Percentiles rank a stretch among this genome's conserved stretches.
phyloP scores from a whole-genome alignment of 2,329 filamentous ascomycete genomes.

The Pseudofabraea citricarpa region DNA sequence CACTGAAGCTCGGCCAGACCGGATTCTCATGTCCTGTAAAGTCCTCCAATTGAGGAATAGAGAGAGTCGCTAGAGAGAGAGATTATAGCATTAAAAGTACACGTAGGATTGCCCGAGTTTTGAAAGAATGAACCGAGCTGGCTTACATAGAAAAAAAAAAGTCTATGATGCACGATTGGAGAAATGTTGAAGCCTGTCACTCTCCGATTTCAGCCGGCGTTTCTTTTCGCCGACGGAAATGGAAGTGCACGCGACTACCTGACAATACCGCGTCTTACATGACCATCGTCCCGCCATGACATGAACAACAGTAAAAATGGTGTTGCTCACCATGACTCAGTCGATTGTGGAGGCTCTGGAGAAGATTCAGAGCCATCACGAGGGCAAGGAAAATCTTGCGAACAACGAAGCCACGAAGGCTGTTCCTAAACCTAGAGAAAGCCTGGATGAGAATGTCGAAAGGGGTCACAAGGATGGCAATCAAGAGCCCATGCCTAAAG shows the following conservation, averaged over 20 bases:
- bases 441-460: too few species aligned
- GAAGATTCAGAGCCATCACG: slow-evolving; percentile 27
- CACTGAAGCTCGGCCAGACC: slow-evolving; percentile 43
- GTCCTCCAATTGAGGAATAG: neutral
- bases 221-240: too few species aligned
- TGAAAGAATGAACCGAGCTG: too few species aligned
- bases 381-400: too few species aligned
- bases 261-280: too few species aligned
- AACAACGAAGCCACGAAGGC: too few species aligned
- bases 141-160: neutral
- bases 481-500: neutral
- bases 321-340: slow-evolving; percentile 71
- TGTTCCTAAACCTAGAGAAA: too few species aligned
- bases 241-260: too few species aligned
- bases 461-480: slow-evolving; percentile 5
- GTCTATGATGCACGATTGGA: neutral
- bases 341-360: slow-evolving; percentile 60
- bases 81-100: too few species aligned
- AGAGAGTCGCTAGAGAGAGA: neutral
- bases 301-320: slow-evolving; percentile 46
- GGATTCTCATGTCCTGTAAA: slow-evolving; percentile 45
- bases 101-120: too few species aligned
- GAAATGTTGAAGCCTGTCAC: slow-evolving; percentile 1
- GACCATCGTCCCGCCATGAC: slow-evolving; percentile 6
- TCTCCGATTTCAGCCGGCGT: too few species aligned